Conservation (phyloP, 1,139 yeast genomes). For the Hemisphaericaspora xylofermentans region DNA sequence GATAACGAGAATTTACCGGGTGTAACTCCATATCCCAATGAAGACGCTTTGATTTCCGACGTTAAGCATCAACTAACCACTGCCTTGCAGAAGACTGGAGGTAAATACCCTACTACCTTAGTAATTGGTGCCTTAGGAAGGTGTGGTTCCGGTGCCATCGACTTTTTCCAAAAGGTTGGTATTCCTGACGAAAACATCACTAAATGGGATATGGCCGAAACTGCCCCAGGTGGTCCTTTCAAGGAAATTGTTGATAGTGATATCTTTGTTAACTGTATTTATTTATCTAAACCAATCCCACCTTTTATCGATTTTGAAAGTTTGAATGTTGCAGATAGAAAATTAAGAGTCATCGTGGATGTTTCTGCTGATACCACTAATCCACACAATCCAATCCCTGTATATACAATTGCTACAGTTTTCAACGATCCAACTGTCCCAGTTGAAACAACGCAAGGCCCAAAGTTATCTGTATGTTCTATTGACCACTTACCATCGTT, state of each 20-base stretch:
- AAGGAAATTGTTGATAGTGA: constrained; percentile 85
- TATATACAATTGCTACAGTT: constrained; percentile 84
- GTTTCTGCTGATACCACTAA: constrained; percentile 98
- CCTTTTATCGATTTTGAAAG: constrained; percentile 77
- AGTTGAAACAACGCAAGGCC: constrained; percentile 76
- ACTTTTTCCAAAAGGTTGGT: constrained; percentile 78
- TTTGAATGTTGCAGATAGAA: constrained; percentile 66
- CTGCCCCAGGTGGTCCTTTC: constrained; percentile 97
- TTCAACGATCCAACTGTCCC: constrained; percentile 86
- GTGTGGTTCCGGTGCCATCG: constrained; percentile 98
- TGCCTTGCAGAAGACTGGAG: constrained; percentile 62
- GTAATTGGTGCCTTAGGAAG: constrained; percentile 98
- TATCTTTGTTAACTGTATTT: constrained; percentile 92
- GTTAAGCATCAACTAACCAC: constrained; percentile 59
- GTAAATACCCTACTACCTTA: constrained; percentile 72
- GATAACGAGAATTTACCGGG: constrained; percentile 68
- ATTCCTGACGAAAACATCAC: constrained; percentile 78
- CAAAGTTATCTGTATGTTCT: constrained; percentile 88
- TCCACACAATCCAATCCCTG: constrained; percentile 97
- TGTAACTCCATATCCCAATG: constrained; percentile 80
- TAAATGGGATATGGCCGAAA: constrained; percentile 97
- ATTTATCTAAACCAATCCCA: constrained; percentile 88
- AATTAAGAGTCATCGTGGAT: constrained; percentile 87
- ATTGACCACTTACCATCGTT: constrained; percentile 95
- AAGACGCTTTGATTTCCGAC: constrained; percentile 66